Evolutionary conservation across 768 basidiomycete species (phyloP), one percentile per base, ranked within the genome.

Genomic region (Hemileccinum rubropunctum): DNA sequence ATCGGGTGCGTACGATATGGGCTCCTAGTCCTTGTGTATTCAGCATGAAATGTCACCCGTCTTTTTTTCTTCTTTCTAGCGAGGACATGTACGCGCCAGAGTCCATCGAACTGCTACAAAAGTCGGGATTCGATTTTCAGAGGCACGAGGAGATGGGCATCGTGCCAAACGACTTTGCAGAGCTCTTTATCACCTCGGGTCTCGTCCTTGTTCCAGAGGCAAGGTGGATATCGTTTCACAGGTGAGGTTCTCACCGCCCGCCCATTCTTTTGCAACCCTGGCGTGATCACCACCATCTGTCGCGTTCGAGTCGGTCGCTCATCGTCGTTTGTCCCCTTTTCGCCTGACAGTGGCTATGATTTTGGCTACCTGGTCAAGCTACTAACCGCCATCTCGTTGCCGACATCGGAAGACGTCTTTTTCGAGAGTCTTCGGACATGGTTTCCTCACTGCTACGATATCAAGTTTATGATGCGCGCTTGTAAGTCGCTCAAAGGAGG

Each of bases 31-130:
- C 6, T 3, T 6, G 9, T 8, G 9, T 2, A 11, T 33, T 20
- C 37, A 7, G 34, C 27, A n/a, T 42, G 23, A 45, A 27, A 21
- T 42, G 38, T 34, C 32, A 2, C 14, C 26, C 13, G 11, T 28
- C 20, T 41, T 30, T 20, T 65, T 12, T n/a, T 21, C 10, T n/a
- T 43, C 34, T 32, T 33, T 27, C 6, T 17, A 98, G 95, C 61
- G 91, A 97, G 47, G 97, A 99, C 72, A 98, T 98, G 92, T 98
- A 89, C 67, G 88, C 93, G 12, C 95, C 94, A n/a, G 95, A 98
- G 49, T 93, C 93, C 38, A 86, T 98, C 58, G 95, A 99, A 46
- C 79, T 95, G 13, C 75, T 99, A 44, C 88, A 92, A 67, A 95
- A 95, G 65, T 90, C 93, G 5, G 97, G 97, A 17, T 87, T 98